Evolutionary conservation across 225 moss, liverwort and hornwort genomes (phyloP).

Genomic region (Thuidium tamariscinum): DNA sequence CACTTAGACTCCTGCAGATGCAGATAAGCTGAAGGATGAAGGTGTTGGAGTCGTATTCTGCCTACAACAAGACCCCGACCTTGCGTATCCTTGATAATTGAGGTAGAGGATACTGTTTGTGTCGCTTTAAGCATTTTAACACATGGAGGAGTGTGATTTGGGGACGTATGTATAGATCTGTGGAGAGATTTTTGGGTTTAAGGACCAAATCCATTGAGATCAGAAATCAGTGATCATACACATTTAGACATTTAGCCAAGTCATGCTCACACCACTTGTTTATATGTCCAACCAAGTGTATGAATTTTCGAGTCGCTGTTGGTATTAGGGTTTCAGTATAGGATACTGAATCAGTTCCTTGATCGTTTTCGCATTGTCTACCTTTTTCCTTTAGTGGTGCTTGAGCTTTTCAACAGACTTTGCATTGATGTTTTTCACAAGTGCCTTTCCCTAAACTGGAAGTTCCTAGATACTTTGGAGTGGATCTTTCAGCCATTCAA

Average conservation of each 20-base stretch:
- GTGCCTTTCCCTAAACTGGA: background rate
- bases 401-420: background rate
- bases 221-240: background rate
- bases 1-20: constrained; percentile 85
- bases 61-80: constrained; percentile 88
- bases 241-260: background rate
- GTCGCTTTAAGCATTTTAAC: background rate
- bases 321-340: background rate
- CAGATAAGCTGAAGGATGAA: constrained; percentile 61
- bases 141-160: background rate
- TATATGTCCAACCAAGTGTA: too few species aligned
- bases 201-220: background rate
- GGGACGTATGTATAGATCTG: background rate
- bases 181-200: background rate
- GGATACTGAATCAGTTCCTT: background rate
- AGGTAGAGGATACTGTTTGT: background rate
- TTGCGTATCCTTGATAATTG: constrained; percentile 55
- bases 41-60: constrained; percentile 80
- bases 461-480: constrained; percentile 64
- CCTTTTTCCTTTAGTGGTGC: background rate
- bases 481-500: constrained; percentile 79
- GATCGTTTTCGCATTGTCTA: background rate
- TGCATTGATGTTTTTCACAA: background rate
- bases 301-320: background rate
- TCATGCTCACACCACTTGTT: background rate